Percentiles rank a stretch among this genome's conserved stretches.
Conservation (phyloP, 176 grass and related monocot genomes). For the Neostapfia colusana region DNA sequence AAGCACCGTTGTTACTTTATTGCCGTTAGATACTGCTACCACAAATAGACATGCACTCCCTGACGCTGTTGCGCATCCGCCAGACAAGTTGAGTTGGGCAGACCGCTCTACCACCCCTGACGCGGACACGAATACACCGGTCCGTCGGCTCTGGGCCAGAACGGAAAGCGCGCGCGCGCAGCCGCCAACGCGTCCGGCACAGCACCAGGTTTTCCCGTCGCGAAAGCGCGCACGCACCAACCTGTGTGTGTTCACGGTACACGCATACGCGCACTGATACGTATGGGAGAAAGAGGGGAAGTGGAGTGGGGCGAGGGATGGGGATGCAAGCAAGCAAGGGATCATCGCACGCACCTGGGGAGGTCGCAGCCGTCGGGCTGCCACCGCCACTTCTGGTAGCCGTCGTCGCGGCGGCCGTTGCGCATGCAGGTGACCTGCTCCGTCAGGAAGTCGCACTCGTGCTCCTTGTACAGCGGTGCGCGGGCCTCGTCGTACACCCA, state of each 20-base stretch:
- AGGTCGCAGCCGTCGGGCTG: slow-evolving; percentile 75
- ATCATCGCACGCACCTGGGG: slow-evolving; percentile 44
- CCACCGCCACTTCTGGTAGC: slow-evolving; percentile 93
- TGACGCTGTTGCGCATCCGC: slow-evolving; percentile 15
- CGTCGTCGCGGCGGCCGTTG: slow-evolving; percentile 81
- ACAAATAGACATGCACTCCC: background rate
- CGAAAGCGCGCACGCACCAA: slow-evolving; percentile 37
- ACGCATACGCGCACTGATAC: background rate
- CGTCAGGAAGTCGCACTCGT: slow-evolving; percentile 71
- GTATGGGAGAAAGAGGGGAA: too few species aligned
- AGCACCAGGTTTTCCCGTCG: slow-evolving; percentile 8
- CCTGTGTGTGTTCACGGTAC: background rate
- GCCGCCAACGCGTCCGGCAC: slow-evolving; percentile 4
- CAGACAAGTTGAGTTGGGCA: slow-evolving; percentile 21
- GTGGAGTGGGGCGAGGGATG: too few species aligned
- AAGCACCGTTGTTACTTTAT: too few species aligned
- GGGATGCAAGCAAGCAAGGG: background rate
- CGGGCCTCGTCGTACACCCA: slow-evolving; percentile 74
- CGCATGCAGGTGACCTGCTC: slow-evolving; percentile 95
- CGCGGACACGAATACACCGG: background rate
- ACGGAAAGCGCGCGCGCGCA: background rate
- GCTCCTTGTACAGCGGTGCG: slow-evolving; percentile 66
- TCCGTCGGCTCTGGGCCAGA: background rate
- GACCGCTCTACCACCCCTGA: background rate
- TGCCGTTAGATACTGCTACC: background rate